Percentiles rank a stretch among this genome's conserved stretches.
Evolutionary conservation across 352 stramenopile species (phyloP).

Genomic region (Phytophthora crassamura): DNA sequence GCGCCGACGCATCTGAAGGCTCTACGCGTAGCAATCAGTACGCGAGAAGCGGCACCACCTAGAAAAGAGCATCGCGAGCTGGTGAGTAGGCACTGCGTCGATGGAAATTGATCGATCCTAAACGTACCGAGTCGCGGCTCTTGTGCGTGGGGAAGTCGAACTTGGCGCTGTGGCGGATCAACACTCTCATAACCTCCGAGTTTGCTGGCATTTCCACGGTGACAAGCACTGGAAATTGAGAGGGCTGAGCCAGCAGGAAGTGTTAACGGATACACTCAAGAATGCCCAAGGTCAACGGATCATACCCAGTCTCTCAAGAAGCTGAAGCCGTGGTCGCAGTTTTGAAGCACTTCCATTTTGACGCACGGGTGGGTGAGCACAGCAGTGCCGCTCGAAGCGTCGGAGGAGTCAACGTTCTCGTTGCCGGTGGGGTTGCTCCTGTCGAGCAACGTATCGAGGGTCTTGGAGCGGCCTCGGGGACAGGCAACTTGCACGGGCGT

Average conservation of each 20-base stretch:
- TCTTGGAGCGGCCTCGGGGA: slow-evolving; percentile 9
- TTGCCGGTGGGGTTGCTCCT: not conserved
- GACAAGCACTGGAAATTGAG: slow-evolving; percentile 17
- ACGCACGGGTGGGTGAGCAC: slow-evolving; percentile 16
- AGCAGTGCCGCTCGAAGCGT: not conserved
- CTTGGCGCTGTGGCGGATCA: slow-evolving; percentile 29
- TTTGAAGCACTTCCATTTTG: slow-evolving; percentile 28
- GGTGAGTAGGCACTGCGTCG: no score
- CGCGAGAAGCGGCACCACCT: slow-evolving; percentile 16
- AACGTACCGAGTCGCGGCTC: slow-evolving; percentile 24
- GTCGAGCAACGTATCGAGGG: slow-evolving; percentile 24
- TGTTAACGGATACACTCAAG: not conserved
- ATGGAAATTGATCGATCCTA: not conserved
- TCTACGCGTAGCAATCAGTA: slow-evolving; percentile 17
- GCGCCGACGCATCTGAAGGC: slow-evolving; percentile 8
- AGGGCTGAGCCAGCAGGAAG: not conserved
- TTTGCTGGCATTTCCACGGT: slow-evolving; percentile 15
- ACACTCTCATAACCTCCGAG: slow-evolving; percentile 28
- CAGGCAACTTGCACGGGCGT: slow-evolving; percentile 26
- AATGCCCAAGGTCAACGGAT: not conserved
- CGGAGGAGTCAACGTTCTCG: not conserved
- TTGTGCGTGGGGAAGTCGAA: slow-evolving; percentile 26
- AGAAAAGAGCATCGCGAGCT: not conserved
- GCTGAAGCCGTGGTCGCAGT: slow-evolving; percentile 21
- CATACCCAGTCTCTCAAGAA: slow-evolving; percentile 23